phyloP scores from a whole-genome alignment of 345 rosid genomes.

The Combretum micranthum region DNA sequence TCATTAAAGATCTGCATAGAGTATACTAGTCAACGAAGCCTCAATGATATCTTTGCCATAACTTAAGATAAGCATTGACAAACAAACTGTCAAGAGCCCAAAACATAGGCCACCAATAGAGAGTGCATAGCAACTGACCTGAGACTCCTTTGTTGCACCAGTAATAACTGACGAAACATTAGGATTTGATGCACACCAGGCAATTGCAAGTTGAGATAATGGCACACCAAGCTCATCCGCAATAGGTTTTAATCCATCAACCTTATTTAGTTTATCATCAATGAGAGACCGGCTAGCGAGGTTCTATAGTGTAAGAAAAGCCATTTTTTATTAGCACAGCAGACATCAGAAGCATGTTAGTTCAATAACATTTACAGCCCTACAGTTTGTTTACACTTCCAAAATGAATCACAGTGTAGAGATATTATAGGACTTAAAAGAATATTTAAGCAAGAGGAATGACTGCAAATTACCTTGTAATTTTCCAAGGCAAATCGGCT shows the following conservation, averaged over 20 bases:
- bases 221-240: constrained; percentile 98
- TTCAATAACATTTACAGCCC: too few species aligned
- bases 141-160: constrained; percentile 95
- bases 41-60: too few species aligned
- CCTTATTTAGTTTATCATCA: constrained; percentile 90
- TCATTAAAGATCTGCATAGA: too few species aligned
- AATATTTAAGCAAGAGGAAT: too few species aligned
- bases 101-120: too few species aligned
- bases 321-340: constrained; percentile 8
- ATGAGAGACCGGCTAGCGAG: constrained; percentile 86
- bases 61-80: neutral
- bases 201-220: constrained; percentile 90
- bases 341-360: neutral
- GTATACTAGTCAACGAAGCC: too few species aligned
- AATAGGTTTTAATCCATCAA: constrained; percentile 84
- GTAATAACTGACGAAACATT: constrained; percentile 93
- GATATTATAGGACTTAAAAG: too few species aligned
- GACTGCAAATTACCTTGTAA: constrained; percentile 49
- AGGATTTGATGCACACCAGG: constrained; percentile 98
- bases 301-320: constrained; percentile 35
- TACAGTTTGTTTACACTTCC: too few species aligned
- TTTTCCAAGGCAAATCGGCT: constrained; percentile 94
- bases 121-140: constrained; percentile 38
- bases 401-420: too few species aligned
- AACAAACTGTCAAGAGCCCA: neutral